phyloP scores from a whole-genome alignment of 306 rosid species.

The Dryas octopetala region DNA sequence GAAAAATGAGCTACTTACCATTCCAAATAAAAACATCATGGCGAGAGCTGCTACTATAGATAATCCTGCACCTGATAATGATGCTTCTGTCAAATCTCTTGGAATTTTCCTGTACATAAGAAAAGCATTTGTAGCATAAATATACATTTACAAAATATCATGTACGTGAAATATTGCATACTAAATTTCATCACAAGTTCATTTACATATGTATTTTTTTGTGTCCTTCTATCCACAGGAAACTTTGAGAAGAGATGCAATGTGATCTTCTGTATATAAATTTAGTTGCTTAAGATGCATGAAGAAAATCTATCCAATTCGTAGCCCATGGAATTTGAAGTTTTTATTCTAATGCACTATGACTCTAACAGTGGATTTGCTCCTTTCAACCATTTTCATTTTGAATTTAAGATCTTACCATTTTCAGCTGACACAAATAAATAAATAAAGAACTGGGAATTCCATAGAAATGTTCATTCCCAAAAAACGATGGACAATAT shows the following conservation, averaged over 20 bases:
- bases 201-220: neutral
- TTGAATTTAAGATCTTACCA: neutral
- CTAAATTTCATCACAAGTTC: neutral
- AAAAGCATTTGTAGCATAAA: slow-evolving; percentile 17
- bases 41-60: slow-evolving; percentile 79
- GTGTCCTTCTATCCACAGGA: neutral
- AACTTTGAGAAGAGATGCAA: neutral
- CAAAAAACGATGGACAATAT: neutral
- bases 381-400: neutral
- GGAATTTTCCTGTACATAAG: slow-evolving; percentile 80
- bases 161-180: neutral
- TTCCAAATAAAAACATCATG: slow-evolving; percentile 94
- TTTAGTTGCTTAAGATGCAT: neutral
- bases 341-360: neutral
- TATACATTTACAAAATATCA: neutral
- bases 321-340: neutral
- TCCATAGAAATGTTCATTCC: neutral
- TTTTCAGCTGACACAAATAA: neutral
- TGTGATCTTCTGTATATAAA: neutral
- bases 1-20: slow-evolving; percentile 52
- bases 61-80: slow-evolving; percentile 93
- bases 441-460: neutral
- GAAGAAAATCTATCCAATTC: neutral
- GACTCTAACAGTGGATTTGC: neutral
- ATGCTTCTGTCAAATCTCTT: slow-evolving; percentile 95